phyloP scores from a whole-genome alignment of 139 green algal species.

The Volvox reticuliferus region DNA sequence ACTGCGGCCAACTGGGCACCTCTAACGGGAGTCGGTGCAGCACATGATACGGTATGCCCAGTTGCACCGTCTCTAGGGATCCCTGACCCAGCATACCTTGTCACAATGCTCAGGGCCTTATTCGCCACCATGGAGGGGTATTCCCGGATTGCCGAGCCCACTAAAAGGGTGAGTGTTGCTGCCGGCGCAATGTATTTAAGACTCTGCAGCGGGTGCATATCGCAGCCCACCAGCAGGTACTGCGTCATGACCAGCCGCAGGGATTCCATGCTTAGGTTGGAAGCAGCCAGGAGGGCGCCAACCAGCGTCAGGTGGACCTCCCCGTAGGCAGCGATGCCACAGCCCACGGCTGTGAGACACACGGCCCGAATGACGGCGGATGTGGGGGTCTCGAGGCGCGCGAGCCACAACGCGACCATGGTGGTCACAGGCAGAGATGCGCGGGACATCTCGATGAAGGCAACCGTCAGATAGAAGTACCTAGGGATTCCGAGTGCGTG shows the following conservation, averaged over 20 bases:
- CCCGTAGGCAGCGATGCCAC: constrained; percentile 49
- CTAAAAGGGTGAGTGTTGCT: constrained; percentile 39
- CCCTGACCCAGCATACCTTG: not conserved
- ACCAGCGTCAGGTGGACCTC: constrained; percentile 46
- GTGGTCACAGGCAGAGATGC: constrained; percentile 48
- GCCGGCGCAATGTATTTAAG: constrained; percentile 55
- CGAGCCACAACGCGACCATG: constrained; percentile 49
- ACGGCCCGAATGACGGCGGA: constrained; percentile 44
- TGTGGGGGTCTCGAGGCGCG: constrained; percentile 49
- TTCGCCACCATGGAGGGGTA: constrained; percentile 41
- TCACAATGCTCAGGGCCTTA: constrained; percentile 11
- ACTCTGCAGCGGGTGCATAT: constrained; percentile 53
- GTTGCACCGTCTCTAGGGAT: not conserved
- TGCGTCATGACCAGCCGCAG: constrained; percentile 57
- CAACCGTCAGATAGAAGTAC: constrained; percentile 57
- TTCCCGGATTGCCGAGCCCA: constrained; percentile 21
- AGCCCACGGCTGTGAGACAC: constrained; percentile 48
- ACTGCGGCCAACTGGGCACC: no score
- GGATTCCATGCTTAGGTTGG: constrained; percentile 47
- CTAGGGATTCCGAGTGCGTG: not conserved
- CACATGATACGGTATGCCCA: no score
- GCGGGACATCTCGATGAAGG: constrained; percentile 59
- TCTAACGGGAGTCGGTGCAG: no score
- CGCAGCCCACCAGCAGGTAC: constrained; percentile 51
- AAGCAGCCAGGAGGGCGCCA: constrained; percentile 9